These are phyloP conservation scores for Talaromyces sp. DNA, from an alignment of 2,329 filamentous ascomycete species.

Conservation along the genomic window DNA sequence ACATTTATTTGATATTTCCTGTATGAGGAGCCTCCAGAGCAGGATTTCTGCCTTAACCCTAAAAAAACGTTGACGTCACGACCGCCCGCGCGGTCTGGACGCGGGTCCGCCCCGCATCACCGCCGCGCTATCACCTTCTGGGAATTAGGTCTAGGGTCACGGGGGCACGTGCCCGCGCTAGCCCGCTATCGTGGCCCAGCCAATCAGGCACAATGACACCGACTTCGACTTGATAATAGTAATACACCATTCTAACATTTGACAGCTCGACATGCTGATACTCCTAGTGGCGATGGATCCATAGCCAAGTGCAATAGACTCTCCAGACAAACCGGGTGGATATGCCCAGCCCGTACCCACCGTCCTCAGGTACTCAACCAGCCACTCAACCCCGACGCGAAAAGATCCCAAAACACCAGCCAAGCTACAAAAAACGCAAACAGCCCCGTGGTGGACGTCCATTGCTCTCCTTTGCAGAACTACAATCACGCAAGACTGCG, in stretches of 20 bases:
- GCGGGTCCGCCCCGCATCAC: neutral
- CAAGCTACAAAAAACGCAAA: neutral
- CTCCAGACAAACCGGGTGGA: neutral
- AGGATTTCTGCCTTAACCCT: too few relatives aligned
- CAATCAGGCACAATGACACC: too few relatives aligned
- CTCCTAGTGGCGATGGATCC: neutral
- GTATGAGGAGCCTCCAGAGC: neutral
- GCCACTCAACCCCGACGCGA: too few relatives aligned
- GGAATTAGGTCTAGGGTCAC: too few relatives aligned
- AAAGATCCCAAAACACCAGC: neutral
- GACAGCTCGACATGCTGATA: neutral
- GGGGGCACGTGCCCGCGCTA: neutral
- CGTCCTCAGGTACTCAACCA: neutral
- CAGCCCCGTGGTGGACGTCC: constrained; percentile 5
- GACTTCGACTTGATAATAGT: too few relatives aligned
- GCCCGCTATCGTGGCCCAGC: neutral
- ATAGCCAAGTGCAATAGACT: neutral
- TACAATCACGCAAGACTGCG: constrained; percentile 1
- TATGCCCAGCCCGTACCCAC: neutral
- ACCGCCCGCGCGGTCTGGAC: neutral
- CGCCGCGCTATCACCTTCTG: too few relatives aligned
- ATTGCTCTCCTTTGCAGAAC: constrained; percentile 11
- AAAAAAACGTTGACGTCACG: neutral
- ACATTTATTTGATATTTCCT: neutral
- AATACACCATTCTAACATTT: too few relatives aligned